phyloP scores from a whole-genome alignment of 345 rosid species.

The Populus simonii region DNA sequence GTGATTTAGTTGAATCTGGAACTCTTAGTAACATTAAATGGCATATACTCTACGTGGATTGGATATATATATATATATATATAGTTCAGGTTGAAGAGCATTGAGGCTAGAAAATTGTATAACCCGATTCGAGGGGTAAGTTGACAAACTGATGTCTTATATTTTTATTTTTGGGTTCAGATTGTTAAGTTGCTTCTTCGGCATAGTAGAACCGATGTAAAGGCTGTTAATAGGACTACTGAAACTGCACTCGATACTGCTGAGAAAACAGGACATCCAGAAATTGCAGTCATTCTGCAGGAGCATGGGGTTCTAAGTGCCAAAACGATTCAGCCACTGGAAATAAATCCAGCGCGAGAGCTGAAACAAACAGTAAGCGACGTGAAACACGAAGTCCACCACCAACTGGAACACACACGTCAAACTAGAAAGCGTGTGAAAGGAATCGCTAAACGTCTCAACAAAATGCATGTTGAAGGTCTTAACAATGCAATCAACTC shows the following conservation, averaged over 20 bases:
- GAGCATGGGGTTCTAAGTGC: constrained; percentile 73
- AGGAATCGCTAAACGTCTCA: constrained; percentile 79
- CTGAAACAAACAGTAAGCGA: constrained; percentile 91
- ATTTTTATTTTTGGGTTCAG: constrained; percentile 30
- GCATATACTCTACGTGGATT: not conserved
- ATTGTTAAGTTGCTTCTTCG: constrained; percentile 60
- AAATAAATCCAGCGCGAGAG: constrained; percentile 63
- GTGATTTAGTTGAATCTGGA: not conserved
- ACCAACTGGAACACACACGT: constrained; percentile 90
- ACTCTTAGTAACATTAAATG: not conserved
- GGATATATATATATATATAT: not conserved
- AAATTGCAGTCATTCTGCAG: constrained; percentile 47
- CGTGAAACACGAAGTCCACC: constrained; percentile 86
- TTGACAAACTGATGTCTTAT: not conserved
- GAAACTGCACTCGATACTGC: constrained; percentile 90
- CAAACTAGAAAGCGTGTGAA: constrained; percentile 85
- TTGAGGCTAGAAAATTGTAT: not conserved
- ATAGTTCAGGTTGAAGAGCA: not conserved
- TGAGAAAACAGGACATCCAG: constrained; percentile 63
- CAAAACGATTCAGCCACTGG: constrained; percentile 47
- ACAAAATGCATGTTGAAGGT: constrained; percentile 85
- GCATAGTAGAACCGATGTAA: constrained; percentile 43
- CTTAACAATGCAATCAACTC: constrained; percentile 98
- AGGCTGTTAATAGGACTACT: constrained; percentile 52
- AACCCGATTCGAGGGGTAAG: not conserved